Percentiles rank a stretch among this genome's conserved stretches.
Conservation (phyloP, 225 moss, liverwort and hornwort species). For the Bryoerythrophyllum caledonicum region DNA sequence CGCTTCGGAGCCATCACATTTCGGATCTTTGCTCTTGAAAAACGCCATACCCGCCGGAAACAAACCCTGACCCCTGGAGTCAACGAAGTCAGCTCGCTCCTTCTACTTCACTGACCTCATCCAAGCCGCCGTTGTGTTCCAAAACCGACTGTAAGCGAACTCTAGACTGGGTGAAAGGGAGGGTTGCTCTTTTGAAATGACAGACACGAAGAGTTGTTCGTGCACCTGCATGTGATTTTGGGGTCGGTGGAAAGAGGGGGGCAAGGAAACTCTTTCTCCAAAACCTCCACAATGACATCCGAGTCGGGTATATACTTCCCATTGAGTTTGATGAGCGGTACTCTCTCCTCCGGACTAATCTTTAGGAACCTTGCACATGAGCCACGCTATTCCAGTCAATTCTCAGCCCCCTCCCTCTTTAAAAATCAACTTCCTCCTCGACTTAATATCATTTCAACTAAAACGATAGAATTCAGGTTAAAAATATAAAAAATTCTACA, state of each 20-base stretch:
- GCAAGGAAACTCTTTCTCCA: conserved; percentile 44
- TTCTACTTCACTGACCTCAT: conserved; percentile 2
- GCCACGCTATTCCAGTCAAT: conserved; percentile 13
- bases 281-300: conserved; percentile 48
- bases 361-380: conserved; percentile 40
- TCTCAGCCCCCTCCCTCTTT: background rate
- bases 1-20: conserved; percentile 40
- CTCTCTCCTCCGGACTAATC: conserved; percentile 46
- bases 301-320: conserved; percentile 43
- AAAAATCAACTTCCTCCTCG: background rate
- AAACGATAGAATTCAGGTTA: background rate
- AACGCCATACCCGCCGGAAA: conserved; percentile 42
- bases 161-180: background rate
- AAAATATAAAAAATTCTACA: background rate
- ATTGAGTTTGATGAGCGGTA: conserved; percentile 50
- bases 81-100: conserved; percentile 13
- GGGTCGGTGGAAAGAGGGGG: conserved; percentile 47
- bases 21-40: conserved; percentile 45
- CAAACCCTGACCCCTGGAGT: conserved; percentile 37
- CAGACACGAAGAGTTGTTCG: background rate
- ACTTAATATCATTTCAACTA: background rate
- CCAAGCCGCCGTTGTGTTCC: background rate
- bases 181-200: background rate
- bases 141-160: background rate
- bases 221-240: conserved; percentile 45